Evolutionary conservation across 2,329 filamentous ascomycete species (phyloP).

Genomic region (Esteya vermicola): DNA sequence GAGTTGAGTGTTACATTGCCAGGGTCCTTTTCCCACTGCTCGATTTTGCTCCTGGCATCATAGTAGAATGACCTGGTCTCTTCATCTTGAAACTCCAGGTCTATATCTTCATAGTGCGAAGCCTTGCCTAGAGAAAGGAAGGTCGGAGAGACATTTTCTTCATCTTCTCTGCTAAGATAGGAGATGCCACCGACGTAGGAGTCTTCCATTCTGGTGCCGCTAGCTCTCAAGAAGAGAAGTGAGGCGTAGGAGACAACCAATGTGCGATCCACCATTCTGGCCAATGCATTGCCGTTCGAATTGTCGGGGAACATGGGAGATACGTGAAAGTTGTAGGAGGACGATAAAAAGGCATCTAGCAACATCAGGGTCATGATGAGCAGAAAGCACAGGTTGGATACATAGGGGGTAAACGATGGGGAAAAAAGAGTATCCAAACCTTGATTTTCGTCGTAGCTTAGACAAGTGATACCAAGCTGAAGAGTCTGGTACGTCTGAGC

Average conservation of each 20-base stretch:
- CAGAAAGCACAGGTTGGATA: not conserved
- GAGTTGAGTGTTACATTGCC: not conserved
- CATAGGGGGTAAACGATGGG: not conserved
- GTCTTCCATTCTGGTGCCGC: slow-evolving; percentile 14
- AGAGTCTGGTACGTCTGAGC: slow-evolving; percentile 19
- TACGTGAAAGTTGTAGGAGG: slow-evolving; percentile 18
- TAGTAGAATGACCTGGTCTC: slow-evolving; percentile 8
- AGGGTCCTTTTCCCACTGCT: slow-evolving; percentile 4
- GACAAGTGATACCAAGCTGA: slow-evolving; percentile 22
- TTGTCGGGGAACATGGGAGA: slow-evolving; percentile 15
- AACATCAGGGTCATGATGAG: too few relatives aligned
- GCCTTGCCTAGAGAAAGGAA: slow-evolving; percentile 1
- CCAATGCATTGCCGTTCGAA: slow-evolving; percentile 7
- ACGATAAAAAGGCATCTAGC: slow-evolving; percentile 9
- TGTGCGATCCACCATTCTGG: slow-evolving; percentile 13
- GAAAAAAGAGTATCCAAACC: slow-evolving; percentile 1
- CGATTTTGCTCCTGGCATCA: not conserved
- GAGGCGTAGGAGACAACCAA: slow-evolving; percentile 16
- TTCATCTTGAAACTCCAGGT: slow-evolving; percentile 2
- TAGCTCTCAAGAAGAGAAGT: slow-evolving; percentile 15
- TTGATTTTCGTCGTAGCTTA: slow-evolving; percentile 6
- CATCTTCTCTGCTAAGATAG: slow-evolving; percentile 17
- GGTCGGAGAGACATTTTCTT: slow-evolving; percentile 1
- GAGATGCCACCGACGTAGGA: slow-evolving; percentile 15
- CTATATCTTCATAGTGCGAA: not conserved